Conservation (phyloP, 1,284 basidiomycete species). For the Pisolithus thermaeus region DNA sequence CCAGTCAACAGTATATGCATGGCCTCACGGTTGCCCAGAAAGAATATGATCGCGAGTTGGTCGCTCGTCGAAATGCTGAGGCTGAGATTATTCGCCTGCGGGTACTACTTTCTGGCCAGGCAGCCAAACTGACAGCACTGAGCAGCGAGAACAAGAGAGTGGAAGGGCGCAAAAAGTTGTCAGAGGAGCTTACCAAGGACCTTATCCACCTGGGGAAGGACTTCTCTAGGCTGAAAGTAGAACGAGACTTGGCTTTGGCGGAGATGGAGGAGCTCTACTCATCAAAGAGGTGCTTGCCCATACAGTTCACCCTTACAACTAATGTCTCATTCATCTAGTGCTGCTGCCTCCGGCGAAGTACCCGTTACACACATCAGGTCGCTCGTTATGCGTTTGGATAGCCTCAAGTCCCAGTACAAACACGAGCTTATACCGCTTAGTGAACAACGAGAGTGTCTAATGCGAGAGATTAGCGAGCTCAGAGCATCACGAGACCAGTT, state of each 20-base stretch:
- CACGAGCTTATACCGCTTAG: conserved; percentile 82
- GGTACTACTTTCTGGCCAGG: conserved; percentile 85
- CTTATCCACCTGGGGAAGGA: conserved; percentile 80
- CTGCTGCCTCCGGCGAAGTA: conserved; percentile 32
- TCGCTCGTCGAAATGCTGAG: conserved; percentile 84
- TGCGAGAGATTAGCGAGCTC: conserved; percentile 84
- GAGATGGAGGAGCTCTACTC: conserved; percentile 89
- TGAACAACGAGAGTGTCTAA: conserved; percentile 73
- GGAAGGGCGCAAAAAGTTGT: conserved; percentile 74
- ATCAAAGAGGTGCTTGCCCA: conserved; percentile 51
- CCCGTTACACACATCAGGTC: conserved; percentile 56
- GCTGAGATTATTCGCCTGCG: conserved; percentile 84
- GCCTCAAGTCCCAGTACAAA: conserved; percentile 82
- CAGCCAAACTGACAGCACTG: conserved; percentile 77
- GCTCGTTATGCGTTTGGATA: conserved; percentile 84
- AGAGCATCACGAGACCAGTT: conserved; percentile 82
- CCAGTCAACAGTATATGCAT: conserved; percentile 88
- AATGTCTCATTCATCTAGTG: conserved; percentile 23
- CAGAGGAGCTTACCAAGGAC: conserved; percentile 73
- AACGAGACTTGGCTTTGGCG: conserved; percentile 87
- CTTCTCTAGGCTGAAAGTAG: conserved; percentile 80
- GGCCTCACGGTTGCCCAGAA: conserved; percentile 88
- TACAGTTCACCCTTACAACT: conserved; percentile 11
- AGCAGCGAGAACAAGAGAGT: conserved; percentile 73
- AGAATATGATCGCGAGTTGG: conserved; percentile 89